Evolutionary conservation across 768 basidiomycete genomes (phyloP).

Genomic region (Rhizopogon vulgaris): DNA sequence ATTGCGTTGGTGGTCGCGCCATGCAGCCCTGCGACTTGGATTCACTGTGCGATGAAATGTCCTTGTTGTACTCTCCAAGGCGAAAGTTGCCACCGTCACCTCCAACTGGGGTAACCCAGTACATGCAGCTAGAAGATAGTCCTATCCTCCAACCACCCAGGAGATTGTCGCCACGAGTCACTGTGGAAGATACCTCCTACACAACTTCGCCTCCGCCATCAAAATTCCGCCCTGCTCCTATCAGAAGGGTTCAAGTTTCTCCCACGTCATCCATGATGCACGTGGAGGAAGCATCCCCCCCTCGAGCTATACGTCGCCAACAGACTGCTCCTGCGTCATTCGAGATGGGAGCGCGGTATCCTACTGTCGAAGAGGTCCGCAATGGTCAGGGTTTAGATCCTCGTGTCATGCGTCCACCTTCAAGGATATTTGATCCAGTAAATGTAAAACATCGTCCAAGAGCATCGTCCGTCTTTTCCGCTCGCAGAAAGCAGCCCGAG

Average conservation of each 20-base stretch:
- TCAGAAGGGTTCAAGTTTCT: constrained; percentile 4
- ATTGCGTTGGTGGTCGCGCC: constrained; percentile 2
- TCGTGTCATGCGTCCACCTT: constrained; percentile 21
- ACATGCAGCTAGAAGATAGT: constrained; percentile 13
- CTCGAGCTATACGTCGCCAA: constrained; percentile 4
- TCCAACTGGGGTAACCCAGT: constrained; percentile 18
- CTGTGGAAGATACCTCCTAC: constrained; percentile 12
- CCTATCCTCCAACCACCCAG: constrained; percentile 3
- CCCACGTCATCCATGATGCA: constrained; percentile 2
- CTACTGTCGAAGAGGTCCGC: constrained; percentile 12
- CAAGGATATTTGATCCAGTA: constrained; percentile 19
- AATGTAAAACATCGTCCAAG: constrained; percentile 18
- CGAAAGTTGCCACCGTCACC: constrained; percentile 15
- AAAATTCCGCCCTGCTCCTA: constrained; percentile 3
- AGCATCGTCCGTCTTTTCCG: neutral
- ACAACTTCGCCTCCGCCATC: constrained; percentile 4
- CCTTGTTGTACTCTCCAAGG: neutral
- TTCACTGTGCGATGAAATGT: constrained; percentile 6
- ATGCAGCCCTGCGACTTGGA: constrained; percentile 4
- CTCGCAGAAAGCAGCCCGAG: neutral
- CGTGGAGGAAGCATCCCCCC: constrained; percentile 9
- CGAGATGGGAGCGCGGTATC: constrained; percentile 15
- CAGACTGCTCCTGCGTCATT: constrained; percentile 4
- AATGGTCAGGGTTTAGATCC: constrained; percentile 13
- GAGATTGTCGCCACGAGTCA: constrained; percentile 12